Evolutionary conservation across 371 early-diverging fungal species (phyloP).

Genomic region (Choanephora cucurbitarum): DNA sequence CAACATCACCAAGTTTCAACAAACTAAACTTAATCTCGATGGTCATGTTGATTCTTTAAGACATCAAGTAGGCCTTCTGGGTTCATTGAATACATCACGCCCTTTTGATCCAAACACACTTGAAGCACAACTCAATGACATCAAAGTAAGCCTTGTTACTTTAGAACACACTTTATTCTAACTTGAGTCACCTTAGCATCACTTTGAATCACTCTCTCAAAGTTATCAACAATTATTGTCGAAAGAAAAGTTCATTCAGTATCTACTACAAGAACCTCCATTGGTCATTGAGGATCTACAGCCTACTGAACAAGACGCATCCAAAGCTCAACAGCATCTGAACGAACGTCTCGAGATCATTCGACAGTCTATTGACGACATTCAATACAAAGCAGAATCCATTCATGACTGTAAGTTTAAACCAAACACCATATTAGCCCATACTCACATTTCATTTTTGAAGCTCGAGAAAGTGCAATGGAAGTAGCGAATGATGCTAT

Average conservation of each 20-base stretch:
- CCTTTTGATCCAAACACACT: slow-evolving; percentile 4
- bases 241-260: slow-evolving; percentile 12
- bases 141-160: slow-evolving; percentile 1
- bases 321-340: background rate
- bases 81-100: background rate
- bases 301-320: background rate
- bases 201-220: background rate
- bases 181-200: background rate
- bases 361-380: background rate
- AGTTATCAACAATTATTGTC: slow-evolving; percentile 1
- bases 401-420: background rate
- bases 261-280: slow-evolving; percentile 14
- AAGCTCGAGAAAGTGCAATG: background rate
- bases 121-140: background rate
- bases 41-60: background rate
- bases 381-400: background rate
- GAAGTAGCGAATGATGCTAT: background rate
- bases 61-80: background rate
- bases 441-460: too few relatives aligned
- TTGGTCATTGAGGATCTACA: background rate
- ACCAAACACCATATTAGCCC: too few relatives aligned
- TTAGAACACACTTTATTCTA: too few relatives aligned
- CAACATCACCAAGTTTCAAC: background rate
- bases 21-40: background rate
- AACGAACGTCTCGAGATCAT: background rate